A percentile compares a stretch with the other conserved stretches of the same genome.
Conservation (phyloP, 2,329 filamentous ascomycete species). For the Alternaria metachromatica region DNA sequence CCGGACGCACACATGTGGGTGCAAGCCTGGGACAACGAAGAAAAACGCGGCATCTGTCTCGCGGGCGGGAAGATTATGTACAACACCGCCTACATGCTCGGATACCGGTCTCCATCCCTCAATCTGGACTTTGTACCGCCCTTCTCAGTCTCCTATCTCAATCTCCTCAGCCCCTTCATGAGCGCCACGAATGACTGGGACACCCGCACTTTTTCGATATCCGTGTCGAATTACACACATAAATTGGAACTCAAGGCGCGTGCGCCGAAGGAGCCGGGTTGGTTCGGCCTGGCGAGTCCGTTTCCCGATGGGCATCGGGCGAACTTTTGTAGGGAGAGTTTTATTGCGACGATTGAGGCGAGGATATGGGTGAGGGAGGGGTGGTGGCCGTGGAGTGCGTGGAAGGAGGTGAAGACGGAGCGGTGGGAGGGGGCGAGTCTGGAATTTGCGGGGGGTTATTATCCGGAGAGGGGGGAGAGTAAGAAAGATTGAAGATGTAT, state of each 20-base stretch:
- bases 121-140: slow-evolving; percentile 55
- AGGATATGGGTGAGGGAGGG: slow-evolving; percentile 50
- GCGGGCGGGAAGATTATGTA: slow-evolving; percentile 46
- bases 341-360: slow-evolving; percentile 54
- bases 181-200: slow-evolving; percentile 51
- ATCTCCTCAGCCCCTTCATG: slow-evolving; percentile 52
- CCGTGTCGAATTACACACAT: slow-evolving; percentile 47
- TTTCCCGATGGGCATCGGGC: slow-evolving; percentile 55
- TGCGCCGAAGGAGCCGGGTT: slow-evolving; percentile 51
- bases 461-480: slow-evolving; percentile 50
- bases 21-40: slow-evolving; percentile 33
- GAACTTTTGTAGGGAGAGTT: slow-evolving; percentile 56
- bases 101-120: slow-evolving; percentile 49
- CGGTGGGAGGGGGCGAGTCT: slow-evolving; percentile 54
- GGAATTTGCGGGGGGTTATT: slow-evolving; percentile 59
- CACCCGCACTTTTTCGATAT: slow-evolving; percentile 47
- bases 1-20: slow-evolving; percentile 52
- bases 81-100: slow-evolving; percentile 54
- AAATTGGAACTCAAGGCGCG: slow-evolving; percentile 52
- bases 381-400: slow-evolving; percentile 42
- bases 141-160: slow-evolving; percentile 46
- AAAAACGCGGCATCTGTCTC: slow-evolving; percentile 35
- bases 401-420: slow-evolving; percentile 51
- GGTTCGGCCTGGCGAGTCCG: slow-evolving; percentile 55
- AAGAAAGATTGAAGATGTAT: slow-evolving; percentile 30